phyloP scores from a whole-genome alignment of 257 asterid species.

The Forsythia suspensa region DNA sequence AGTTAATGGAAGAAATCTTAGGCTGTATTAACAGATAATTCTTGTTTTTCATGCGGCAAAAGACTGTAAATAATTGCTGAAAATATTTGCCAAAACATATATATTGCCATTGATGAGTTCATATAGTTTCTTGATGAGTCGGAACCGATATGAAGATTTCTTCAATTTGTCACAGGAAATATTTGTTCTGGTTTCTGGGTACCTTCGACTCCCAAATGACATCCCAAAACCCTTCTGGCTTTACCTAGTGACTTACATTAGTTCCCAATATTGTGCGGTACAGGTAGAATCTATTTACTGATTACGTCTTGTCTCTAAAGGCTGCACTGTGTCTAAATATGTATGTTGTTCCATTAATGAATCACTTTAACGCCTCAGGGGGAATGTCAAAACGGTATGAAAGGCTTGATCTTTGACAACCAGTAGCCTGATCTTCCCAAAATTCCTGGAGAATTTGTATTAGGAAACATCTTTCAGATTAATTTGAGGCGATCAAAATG shows the following conservation, averaged over 20 bases:
- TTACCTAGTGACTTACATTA: conserved; percentile 96
- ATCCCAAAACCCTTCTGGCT: conserved; percentile 95
- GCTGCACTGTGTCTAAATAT: not conserved
- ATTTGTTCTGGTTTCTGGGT: conserved; percentile 93
- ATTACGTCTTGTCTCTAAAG: no score
- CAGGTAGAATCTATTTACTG: conserved; percentile 49
- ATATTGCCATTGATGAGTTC: no score
- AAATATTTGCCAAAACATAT: no score
- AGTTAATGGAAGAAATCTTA: no score
- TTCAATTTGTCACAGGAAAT: conserved; percentile 52
- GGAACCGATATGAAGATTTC: not conserved
- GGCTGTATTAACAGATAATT: no score
- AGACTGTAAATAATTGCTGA: no score
- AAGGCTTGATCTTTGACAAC: conserved; percentile 78
- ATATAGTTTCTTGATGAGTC: not conserved
- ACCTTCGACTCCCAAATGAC: conserved; percentile 91
- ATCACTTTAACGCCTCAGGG: conserved; percentile 46
- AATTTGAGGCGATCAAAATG: conserved; percentile 78
- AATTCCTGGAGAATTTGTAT: conserved; percentile 82
- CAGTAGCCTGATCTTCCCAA: conserved; percentile 73
- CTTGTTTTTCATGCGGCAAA: no score
- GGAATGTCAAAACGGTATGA: conserved; percentile 82
- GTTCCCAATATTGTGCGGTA: conserved; percentile 97
- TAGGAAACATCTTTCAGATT: conserved; percentile 81
- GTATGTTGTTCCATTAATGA: not conserved